Conservation (phyloP, 1,139 yeast genomes). For the Hemisphaericaspora xylanilytica region DNA sequence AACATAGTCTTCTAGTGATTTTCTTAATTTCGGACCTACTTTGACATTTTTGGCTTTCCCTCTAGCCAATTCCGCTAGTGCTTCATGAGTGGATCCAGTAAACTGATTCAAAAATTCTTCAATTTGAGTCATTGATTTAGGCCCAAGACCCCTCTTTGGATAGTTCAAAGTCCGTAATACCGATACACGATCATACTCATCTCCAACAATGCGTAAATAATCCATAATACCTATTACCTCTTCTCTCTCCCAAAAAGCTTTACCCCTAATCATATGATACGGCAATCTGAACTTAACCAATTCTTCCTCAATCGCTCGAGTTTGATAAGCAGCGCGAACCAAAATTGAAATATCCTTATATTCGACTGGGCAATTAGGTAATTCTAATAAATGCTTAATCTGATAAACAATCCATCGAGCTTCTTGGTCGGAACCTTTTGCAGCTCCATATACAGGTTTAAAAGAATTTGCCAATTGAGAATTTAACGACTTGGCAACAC, state of each 20-base stretch:
- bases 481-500: conserved; percentile 42
- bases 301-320: conserved; percentile 60
- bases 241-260: conserved; percentile 74
- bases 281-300: conserved; percentile 57
- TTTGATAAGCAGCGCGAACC: conserved; percentile 59
- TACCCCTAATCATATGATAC: conserved; percentile 65
- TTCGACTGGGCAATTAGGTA: conserved; percentile 36
- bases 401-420: conserved; percentile 59
- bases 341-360: conserved; percentile 68
- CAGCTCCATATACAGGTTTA: conserved; percentile 47
- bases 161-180: conserved; percentile 32
- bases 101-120: conserved; percentile 2
- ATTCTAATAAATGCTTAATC: conserved; percentile 41
- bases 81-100: neutral
- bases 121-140: conserved; percentile 38
- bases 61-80: conserved; percentile 4
- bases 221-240: conserved; percentile 66
- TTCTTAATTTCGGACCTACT: conserved; percentile 13
- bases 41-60: neutral
- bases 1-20: conserved; percentile 22
- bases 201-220: conserved; percentile 58
- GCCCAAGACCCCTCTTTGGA: conserved; percentile 76
- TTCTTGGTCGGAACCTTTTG: conserved; percentile 47
- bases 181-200: conserved; percentile 28
- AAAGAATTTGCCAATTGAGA: conserved; percentile 44